Evolutionary conservation across 225 moss, liverwort and hornwort genomes (phyloP), one percentile per base, ranked within the genome.

Genomic region (Physcomitrium patens): DNA sequence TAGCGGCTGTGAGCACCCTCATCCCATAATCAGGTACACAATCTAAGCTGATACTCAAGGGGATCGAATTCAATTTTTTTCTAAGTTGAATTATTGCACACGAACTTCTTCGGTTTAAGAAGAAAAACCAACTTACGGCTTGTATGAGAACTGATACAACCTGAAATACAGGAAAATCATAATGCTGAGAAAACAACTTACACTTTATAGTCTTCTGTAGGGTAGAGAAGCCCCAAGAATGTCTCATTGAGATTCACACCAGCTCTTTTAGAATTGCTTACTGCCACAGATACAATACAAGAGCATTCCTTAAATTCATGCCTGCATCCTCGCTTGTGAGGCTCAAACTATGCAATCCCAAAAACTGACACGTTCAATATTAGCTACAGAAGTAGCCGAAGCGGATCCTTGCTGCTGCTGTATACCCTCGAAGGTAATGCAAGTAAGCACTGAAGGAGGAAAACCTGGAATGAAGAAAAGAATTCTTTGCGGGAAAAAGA

Each of bases 151-250:
- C 31, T 37, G 31, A 37, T 37, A 37, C 5, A 3, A 37, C 31
- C 31, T 37, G 31, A 37, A 37, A 37, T 37, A 4, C 31, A 37
- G 4, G 43, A 14, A 57, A 65, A 27, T 13, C 2, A 37, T 37
- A 37, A 37, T 20, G 49, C 9, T 20, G 49, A 10, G 56, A 48
- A 71, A 61, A 8, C 41, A 68, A 80, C 96, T 78, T 87, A 97
- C 97, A 97, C 92, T 93, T 93, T 93, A 9, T 92, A 94, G 49
- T 91, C 97, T 78, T 97, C 97, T 31, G 94, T 94, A 47, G 94
- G 94, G 74, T 93, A 92, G 8, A 94, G 91, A 11, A 94, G 97
- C 48, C 94, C 94, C 70, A 93, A 89, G 74, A 92, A 94, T 22
- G 94, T 91, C 77, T 91, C 91, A 75, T 93, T 94, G 65, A 91